Conservation (phyloP, 2,329 filamentous ascomycete genomes). For the Monosporascus ibericus region DNA sequence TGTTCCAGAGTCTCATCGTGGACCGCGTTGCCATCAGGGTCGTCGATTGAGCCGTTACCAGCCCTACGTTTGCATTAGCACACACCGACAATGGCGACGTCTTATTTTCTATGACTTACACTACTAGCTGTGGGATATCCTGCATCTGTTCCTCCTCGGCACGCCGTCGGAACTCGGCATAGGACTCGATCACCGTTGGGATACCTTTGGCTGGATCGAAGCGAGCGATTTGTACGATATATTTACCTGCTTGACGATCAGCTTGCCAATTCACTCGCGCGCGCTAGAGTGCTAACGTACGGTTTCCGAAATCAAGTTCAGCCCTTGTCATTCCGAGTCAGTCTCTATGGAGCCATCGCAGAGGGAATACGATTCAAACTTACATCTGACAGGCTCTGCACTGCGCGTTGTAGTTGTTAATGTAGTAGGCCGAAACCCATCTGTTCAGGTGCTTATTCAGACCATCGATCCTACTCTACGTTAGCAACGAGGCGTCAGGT, state of each 20-base stretch:
- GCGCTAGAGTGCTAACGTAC: constrained; percentile 19
- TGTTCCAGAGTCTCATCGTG: constrained; percentile 66
- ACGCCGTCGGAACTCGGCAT: constrained; percentile 62
- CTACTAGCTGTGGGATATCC: constrained; percentile 63
- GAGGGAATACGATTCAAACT: constrained; percentile 22
- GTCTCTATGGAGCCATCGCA: not conserved
- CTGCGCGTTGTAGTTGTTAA: constrained; percentile 63
- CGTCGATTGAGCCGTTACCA: constrained; percentile 75
- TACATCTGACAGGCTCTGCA: constrained; percentile 54
- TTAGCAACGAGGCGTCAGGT: constrained; percentile 13
- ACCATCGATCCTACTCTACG: constrained; percentile 57
- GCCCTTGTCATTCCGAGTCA: constrained; percentile 27
- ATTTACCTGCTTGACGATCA: constrained; percentile 44
- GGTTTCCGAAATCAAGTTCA: constrained; percentile 50
- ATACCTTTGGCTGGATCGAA: constrained; percentile 84
- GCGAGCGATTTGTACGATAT: constrained; percentile 74
- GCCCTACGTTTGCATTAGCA: constrained; percentile 31
- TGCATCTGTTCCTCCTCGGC: constrained; percentile 47
- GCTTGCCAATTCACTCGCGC: not conserved
- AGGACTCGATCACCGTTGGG: constrained; percentile 68
- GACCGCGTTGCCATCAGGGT: constrained; percentile 68
- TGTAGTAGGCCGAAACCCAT: constrained; percentile 69
- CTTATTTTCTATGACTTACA: constrained; percentile 34
- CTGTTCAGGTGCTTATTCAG: constrained; percentile 68
- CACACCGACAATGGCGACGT: not conserved